These are phyloP conservation scores for Podospora pseudopauciseta DNA, from an alignment of 495 filamentous ascomycete genomes.

Conservation along the genomic window DNA sequence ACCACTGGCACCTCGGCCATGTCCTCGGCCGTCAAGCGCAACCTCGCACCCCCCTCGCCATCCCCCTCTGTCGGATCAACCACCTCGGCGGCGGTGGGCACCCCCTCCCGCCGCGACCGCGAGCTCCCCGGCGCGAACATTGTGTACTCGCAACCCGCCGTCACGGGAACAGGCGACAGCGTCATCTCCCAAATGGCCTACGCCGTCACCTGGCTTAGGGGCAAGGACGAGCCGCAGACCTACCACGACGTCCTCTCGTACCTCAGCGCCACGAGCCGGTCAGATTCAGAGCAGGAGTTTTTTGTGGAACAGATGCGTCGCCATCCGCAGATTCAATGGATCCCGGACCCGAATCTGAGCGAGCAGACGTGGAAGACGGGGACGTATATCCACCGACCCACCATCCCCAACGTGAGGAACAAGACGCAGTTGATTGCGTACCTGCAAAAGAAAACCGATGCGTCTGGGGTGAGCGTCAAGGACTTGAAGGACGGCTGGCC, in stretches of 20 bases:
- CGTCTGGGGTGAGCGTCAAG: conserved; percentile 73
- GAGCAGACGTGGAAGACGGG: conserved; percentile 54
- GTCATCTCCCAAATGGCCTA: conserved; percentile 82
- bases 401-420: conserved; percentile 69
- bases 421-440: conserved; percentile 71
- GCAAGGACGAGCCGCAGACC: conserved; percentile 65
- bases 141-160: conserved; percentile 73
- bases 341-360: conserved; percentile 55
- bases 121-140: conserved; percentile 43
- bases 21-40: conserved; percentile 33
- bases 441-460: conserved; percentile 77
- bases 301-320: conserved; percentile 49
- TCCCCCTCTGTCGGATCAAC: conserved; percentile 45
- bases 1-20: conserved; percentile 27
- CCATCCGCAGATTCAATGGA: conserved; percentile 69
- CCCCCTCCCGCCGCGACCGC: conserved; percentile 45
- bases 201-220: conserved; percentile 79
- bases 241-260: conserved; percentile 72
- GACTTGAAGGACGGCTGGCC: conserved; percentile 95
- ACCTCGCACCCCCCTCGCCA: conserved; percentile 36
- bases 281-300: conserved; percentile 40
- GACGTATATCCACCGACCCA: conserved; percentile 73
- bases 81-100: conserved; percentile 43
- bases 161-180: conserved; percentile 72
- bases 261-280: conserved; percentile 58